These are phyloP conservation scores for Neurospora pannonica DNA, from an alignment of 495 filamentous ascomycete genomes.

Conservation along the genomic window DNA sequence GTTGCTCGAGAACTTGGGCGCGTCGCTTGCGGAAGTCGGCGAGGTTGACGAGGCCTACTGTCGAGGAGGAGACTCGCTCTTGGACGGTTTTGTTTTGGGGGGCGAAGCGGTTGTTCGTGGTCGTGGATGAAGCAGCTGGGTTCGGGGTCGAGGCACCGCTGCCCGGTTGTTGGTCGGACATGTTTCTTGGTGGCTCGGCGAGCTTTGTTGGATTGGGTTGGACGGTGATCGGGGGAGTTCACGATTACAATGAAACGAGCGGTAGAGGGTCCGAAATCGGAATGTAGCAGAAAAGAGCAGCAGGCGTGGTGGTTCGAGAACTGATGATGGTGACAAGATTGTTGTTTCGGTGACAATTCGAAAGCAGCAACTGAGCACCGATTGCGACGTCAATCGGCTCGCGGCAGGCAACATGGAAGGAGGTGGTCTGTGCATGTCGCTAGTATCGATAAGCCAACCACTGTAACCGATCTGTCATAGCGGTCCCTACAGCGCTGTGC, in stretches of 20 bases:
- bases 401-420: not conserved
- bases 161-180: not conserved
- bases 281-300: not conserved
- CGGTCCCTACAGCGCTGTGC: not conserved
- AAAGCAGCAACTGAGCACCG: not conserved
- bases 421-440: not conserved
- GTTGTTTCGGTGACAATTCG: not conserved
- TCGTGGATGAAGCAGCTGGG: not conserved
- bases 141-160: not conserved
- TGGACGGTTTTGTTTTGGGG: slow-evolving; percentile 72
- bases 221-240: not conserved
- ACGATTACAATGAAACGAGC: rapidly evolving
- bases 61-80: slow-evolving; percentile 84
- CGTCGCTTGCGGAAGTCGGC: slow-evolving; percentile 95
- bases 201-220: not conserved
- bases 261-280: not conserved
- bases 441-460: not conserved
- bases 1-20: slow-evolving; percentile 86
- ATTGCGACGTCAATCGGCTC: not conserved
- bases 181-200: not conserved
- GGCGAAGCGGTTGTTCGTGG: slow-evolving; percentile 54
- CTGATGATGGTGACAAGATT: not conserved
- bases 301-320: not conserved
- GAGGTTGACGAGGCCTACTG: slow-evolving; percentile 84
- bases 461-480: not conserved